Evolutionary conservation across 306 rosid genomes (phyloP).

Genomic region (Cucumis hystrix): DNA sequence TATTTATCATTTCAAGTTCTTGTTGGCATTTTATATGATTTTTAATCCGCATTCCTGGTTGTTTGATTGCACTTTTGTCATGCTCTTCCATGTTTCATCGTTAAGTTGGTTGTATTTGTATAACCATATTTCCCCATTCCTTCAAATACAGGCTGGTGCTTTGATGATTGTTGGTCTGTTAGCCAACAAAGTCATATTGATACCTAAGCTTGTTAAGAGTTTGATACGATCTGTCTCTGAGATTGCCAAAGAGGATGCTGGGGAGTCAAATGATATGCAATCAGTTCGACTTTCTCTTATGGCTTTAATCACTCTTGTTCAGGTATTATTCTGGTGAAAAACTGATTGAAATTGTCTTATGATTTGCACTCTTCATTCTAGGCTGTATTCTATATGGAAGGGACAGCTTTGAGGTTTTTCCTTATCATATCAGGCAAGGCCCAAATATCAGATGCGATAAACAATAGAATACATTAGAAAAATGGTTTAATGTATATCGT

Average conservation of each 20-base stretch:
- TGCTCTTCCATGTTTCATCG: neutral
- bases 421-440: neutral
- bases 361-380: neutral
- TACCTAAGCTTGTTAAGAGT: conserved; percentile 65
- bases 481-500: neutral
- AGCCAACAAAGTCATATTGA: conserved; percentile 53
- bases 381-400: neutral
- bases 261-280: conserved; percentile 48
- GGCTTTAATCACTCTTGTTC: conserved; percentile 70
- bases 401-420: neutral
- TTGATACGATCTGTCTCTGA: conserved; percentile 59
- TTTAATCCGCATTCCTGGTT: neutral
- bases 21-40: neutral
- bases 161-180: conserved; percentile 79
- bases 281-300: conserved; percentile 68
- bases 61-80: neutral
- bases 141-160: conserved; percentile 63
- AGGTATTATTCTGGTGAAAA: conserved; percentile 35
- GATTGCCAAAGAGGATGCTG: conserved; percentile 49
- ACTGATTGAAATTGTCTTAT: neutral
- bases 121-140: neutral
- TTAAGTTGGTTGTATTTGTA: neutral
- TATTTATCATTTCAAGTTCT: neutral
- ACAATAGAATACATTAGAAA: neutral
- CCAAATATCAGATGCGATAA: neutral